Conservation (phyloP, 192 early-diverging fungal species). For the Podila verticillata region DNA sequence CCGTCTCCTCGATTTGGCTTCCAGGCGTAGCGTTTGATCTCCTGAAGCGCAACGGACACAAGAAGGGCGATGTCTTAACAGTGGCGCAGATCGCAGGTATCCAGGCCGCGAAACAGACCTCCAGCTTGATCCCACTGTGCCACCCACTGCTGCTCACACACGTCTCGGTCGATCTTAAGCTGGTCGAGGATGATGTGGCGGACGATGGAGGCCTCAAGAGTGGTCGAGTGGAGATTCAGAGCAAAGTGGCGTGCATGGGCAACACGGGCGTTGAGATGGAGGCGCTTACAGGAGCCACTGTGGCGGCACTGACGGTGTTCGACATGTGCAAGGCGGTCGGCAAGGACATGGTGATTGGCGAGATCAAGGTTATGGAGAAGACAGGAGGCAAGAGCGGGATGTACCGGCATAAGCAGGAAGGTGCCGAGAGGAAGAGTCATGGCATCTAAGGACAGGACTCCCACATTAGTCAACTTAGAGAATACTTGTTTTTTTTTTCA, state of each 20-base stretch:
- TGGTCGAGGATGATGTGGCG: constrained; percentile 49
- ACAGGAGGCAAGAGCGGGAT: constrained; percentile 85
- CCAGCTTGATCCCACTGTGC: constrained; percentile 86
- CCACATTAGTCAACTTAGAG: neutral
- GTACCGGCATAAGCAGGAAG: constrained; percentile 47
- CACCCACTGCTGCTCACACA: constrained; percentile 81
- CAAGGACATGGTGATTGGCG: constrained; percentile 82
- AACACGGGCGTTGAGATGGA: constrained; percentile 95
- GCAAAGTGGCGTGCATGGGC: constrained; percentile 77
- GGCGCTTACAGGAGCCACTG: constrained; percentile 80
- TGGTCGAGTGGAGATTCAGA: constrained; percentile 72
- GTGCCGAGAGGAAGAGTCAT: constrained; percentile 3
- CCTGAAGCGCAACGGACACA: constrained; percentile 69
- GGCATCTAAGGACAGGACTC: neutral
- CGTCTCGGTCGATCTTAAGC: constrained; percentile 72
- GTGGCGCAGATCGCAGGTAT: constrained; percentile 93
- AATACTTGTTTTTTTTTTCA: neutral
- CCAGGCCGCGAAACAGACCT: constrained; percentile 88
- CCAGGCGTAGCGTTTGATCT: constrained; percentile 71
- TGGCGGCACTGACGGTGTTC: constrained; percentile 87
- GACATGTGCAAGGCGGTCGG: constrained; percentile 97
- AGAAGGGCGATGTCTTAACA: constrained; percentile 91
- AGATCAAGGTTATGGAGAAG: constrained; percentile 80
- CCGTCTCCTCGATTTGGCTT: constrained; percentile 77
- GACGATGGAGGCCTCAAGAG: neutral